Percentiles rank a stretch among this genome's conserved stretches.
These are phyloP conservation scores for Paramyrothecium roridum DNA, from an alignment of 2,329 filamentous ascomycete species.

Conservation along the genomic window DNA sequence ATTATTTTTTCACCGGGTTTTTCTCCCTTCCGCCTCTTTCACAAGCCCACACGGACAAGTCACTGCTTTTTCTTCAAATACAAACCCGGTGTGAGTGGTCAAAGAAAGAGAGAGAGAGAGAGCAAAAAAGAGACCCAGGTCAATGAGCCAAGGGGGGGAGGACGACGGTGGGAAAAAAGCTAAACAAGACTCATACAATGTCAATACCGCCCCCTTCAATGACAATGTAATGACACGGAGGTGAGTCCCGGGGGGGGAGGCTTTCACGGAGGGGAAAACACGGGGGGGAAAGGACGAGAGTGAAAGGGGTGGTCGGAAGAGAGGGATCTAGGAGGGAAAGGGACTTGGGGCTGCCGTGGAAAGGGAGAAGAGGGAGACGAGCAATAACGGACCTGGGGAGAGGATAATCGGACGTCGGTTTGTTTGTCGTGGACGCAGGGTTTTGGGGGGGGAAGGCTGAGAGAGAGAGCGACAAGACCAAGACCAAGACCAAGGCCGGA, in stretches of 20 bases:
- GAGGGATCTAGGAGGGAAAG: too few species aligned
- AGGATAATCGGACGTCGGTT: neutral
- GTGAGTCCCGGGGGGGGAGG: too few species aligned
- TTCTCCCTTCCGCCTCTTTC: neutral
- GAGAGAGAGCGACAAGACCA: neutral
- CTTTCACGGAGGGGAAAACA: too few species aligned
- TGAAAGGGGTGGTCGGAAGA: too few species aligned
- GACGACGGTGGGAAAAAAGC: too few species aligned
- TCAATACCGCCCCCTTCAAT: too few species aligned
- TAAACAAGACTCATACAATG: too few species aligned
- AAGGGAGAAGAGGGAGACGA: neutral
- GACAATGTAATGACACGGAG: too few species aligned
- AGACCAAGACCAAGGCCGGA: too few species aligned
- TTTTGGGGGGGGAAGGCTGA: neutral
- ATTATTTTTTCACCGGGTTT: conserved; percentile 15
- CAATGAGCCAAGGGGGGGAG: neutral
- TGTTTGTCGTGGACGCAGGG: neutral
- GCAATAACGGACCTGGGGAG: neutral
- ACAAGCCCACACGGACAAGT: neutral
- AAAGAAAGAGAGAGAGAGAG: neutral
- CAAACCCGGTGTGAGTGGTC: neutral
- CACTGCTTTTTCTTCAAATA: neutral
- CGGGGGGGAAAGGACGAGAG: too few species aligned
- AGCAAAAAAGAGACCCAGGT: too few species aligned
- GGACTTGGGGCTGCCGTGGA: neutral